A percentile compares a stretch with the other conserved stretches of the same genome.
These are phyloP conservation scores for Medicago lupulina DNA, from an alignment of 306 rosid genomes.

Conservation along the genomic window DNA sequence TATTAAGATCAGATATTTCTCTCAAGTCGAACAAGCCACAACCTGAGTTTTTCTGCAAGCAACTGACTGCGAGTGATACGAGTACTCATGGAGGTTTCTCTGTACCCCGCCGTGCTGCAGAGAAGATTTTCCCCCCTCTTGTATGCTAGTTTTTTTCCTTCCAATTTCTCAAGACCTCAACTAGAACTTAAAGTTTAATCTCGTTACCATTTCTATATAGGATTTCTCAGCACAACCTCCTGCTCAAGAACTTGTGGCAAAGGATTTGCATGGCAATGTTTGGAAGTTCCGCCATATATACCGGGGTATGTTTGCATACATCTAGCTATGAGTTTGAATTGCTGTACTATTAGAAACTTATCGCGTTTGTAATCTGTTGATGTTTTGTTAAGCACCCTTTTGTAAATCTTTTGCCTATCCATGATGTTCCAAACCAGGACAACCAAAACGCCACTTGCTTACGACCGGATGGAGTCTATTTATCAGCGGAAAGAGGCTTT, in stretches of 20 bases:
- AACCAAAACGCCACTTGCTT: slow-evolving; percentile 97
- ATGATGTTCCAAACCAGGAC: slow-evolving; percentile 57
- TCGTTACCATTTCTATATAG: slow-evolving; percentile 47
- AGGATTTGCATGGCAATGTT: slow-evolving; percentile 82
- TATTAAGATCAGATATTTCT: slow-evolving; percentile 85
- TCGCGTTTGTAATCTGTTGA: background rate
- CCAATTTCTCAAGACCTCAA: background rate
- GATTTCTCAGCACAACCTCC: slow-evolving; percentile 94
- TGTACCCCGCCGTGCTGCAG: slow-evolving; percentile 97
- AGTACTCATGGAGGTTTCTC: slow-evolving; percentile 99
- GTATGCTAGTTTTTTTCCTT: slow-evolving; percentile 45
- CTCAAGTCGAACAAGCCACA: slow-evolving; percentile 84
- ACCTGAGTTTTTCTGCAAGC: slow-evolving; percentile 93
- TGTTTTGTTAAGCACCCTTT: slow-evolving; percentile 6
- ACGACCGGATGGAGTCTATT: slow-evolving; percentile 99
- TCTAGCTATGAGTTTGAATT: background rate
- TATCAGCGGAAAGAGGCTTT: slow-evolving; percentile 90
- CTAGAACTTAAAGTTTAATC: slow-evolving; percentile 35
- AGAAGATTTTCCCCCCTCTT: slow-evolving; percentile 94
- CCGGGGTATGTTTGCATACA: slow-evolving; percentile 63
- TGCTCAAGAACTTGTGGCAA: slow-evolving; percentile 91
- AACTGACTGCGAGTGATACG: slow-evolving; percentile 94
- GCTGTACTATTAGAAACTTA: background rate
- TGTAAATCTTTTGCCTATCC: slow-evolving; percentile 7
- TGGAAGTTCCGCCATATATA: slow-evolving; percentile 98